Conservation (phyloP, 768 basidiomycete species). For the Trametes coccinea region DNA sequence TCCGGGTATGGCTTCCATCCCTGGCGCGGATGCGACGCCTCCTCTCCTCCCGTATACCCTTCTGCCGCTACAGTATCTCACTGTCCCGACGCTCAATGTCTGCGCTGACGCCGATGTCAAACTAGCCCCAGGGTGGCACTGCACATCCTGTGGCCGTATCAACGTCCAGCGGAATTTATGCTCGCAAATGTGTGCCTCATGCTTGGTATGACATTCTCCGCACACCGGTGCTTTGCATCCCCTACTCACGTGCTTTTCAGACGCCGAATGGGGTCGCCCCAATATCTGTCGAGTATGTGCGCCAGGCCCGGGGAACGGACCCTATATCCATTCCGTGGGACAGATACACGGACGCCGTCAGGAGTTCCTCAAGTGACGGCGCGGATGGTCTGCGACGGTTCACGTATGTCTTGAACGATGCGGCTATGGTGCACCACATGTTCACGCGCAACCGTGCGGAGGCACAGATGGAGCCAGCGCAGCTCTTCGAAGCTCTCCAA, state of each 20-base stretch:
- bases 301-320: conserved; percentile 7
- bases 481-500: conserved; percentile 15
- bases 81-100: background rate
- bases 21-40: background rate
- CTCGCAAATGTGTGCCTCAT: conserved; percentile 14
- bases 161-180: conserved; percentile 20
- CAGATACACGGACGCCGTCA: conserved; percentile 1
- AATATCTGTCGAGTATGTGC: conserved; percentile 15
- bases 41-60: background rate
- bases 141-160: conserved; percentile 11
- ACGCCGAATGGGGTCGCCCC: conserved; percentile 12
- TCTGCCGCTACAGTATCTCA: conserved; percentile 14
- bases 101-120: conserved; percentile 10
- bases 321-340: conserved; percentile 18
- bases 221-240: background rate
- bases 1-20: background rate
- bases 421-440: conserved; percentile 9
- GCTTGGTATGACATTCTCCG: conserved; percentile 2
- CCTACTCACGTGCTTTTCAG: background rate
- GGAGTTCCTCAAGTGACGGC: background rate
- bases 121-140: conserved; percentile 14
- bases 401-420: background rate
- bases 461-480: conserved; percentile 6
- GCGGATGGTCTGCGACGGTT: conserved; percentile 6
- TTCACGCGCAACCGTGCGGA: conserved; percentile 18